Evolutionary conservation across 148 eudicot species (phyloP).

Genomic region (Arctostaphylos glauca): DNA sequence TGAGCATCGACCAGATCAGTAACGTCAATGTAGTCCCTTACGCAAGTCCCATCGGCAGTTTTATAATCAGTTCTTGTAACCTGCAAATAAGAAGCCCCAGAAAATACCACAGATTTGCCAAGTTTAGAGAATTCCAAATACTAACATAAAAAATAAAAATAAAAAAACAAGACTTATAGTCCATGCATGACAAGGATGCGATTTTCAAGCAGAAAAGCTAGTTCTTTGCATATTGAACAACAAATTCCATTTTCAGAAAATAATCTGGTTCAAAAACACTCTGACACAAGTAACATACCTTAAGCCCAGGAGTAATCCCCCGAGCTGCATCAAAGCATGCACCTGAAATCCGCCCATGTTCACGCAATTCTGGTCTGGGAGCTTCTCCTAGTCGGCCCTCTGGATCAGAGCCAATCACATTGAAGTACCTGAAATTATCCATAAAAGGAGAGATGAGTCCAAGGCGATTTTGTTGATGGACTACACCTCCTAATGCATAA

Average conservation of each 20-base stretch:
- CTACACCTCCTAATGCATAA: background rate
- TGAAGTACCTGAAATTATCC: slow-evolving; percentile 67
- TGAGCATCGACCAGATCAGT: slow-evolving; percentile 97
- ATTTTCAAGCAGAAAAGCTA: background rate
- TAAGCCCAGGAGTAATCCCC: slow-evolving; percentile 71
- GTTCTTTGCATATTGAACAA: background rate
- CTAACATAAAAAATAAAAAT: background rate
- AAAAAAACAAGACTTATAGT: background rate
- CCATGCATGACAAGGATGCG: background rate
- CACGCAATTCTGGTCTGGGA: slow-evolving; percentile 90
- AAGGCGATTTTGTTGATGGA: background rate
- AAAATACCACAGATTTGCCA: background rate
- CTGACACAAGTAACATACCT: slow-evolving; percentile 13
- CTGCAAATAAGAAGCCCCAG: too few relatives aligned
- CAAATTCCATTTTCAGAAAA: background rate
- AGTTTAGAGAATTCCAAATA: background rate
- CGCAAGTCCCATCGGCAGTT: slow-evolving; percentile 81
- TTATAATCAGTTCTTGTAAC: slow-evolving; percentile 71
- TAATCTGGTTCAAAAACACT: background rate
- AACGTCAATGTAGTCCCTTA: slow-evolving; percentile 90
- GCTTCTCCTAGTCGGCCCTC: slow-evolving; percentile 97
- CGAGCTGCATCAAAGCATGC: slow-evolving; percentile 99
- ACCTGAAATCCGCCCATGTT: slow-evolving; percentile 92
- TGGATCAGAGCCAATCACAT: slow-evolving; percentile 96
- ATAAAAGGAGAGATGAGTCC: background rate